Evolutionary conservation across 148 eudicot species (phyloP), one percentile per base, ranked within the genome.

Genomic region (Bassia scoparia): DNA sequence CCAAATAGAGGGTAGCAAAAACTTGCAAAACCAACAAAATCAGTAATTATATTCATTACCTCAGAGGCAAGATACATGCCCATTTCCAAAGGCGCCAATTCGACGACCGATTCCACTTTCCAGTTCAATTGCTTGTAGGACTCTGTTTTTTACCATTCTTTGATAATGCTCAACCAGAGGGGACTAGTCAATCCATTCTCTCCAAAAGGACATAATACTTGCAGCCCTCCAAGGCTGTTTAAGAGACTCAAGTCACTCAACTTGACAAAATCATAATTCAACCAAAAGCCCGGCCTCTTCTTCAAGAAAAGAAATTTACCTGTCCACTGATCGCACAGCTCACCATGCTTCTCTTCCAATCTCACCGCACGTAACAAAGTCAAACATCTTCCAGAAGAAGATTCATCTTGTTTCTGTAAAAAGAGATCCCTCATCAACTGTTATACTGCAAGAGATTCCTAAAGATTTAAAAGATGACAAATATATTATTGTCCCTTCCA

Each of bases 261-360:
- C 55, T 73, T 71, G 31, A 81, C 33, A 70, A 68, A 68, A 24
- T n/a, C n/a, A 26, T 30, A 16, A 14, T 79, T 70, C 21, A 58
- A 27, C 10, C 29, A 66, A 58, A 23, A 55, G 27, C 12, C 29
- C 29, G 18, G 15, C 14, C 20, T 24, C 41, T 37, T 35, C 20
- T 8, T 37, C 20, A 6, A 29, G 61, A 61, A 46, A 34, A 49
- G 66, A 53, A 53, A 49, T 73, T 76, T 73, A 95, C 98, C 97
- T 95, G 98, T 74, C 98, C 98, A 75, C 97, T 73, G 97, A 89
- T 72, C 93, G 79, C 98, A 95, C 75, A 95, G 97, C 61, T 83
- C 89, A 80, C 93, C 93, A 87, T 63, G 98, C 98, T 84, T 87
- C 98, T 75, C 98, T 75, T 95, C 94, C 80, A 86, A 79, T 74